Evolutionary conservation across 176 grass and related monocot genomes (phyloP).

Genomic region (Aegilops sharonensis): DNA sequence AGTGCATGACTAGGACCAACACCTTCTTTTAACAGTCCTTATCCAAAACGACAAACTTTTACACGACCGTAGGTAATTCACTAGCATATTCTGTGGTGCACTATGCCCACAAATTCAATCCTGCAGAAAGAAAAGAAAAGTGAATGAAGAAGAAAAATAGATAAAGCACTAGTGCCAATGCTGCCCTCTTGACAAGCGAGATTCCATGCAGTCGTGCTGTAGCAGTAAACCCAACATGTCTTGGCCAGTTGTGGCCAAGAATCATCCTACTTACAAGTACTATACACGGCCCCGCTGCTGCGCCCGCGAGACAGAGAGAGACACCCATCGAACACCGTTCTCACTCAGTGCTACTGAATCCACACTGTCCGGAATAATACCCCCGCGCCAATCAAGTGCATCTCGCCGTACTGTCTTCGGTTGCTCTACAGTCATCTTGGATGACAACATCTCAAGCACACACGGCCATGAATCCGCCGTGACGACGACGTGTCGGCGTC

Average conservation of each 20-base stretch:
- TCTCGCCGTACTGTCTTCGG: neutral
- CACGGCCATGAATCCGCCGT: neutral
- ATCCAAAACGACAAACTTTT: no score
- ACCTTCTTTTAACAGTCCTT: no score
- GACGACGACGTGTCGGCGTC: neutral
- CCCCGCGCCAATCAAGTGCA: neutral
- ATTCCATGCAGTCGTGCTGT: neutral
- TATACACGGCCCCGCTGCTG: neutral
- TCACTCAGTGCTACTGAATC: slow-evolving; percentile 20
- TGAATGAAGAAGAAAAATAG: neutral
- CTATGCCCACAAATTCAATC: neutral
- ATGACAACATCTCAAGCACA: neutral
- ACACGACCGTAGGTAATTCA: neutral
- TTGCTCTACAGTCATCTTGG: neutral
- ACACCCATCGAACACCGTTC: slow-evolving; percentile 12
- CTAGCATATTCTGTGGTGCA: neutral
- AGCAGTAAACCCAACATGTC: slow-evolving; percentile 22
- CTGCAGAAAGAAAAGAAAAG: neutral
- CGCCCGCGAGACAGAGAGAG: neutral
- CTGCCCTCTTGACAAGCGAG: neutral
- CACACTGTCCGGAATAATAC: slow-evolving; percentile 3
- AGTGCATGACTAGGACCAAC: no score
- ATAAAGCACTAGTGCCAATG: neutral
- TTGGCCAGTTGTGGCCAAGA: slow-evolving; percentile 4
- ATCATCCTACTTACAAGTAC: slow-evolving; percentile 14